Base-by-base conservation (phyloP, 345 rosid species). In the Dovyalis caffra region DNA sequence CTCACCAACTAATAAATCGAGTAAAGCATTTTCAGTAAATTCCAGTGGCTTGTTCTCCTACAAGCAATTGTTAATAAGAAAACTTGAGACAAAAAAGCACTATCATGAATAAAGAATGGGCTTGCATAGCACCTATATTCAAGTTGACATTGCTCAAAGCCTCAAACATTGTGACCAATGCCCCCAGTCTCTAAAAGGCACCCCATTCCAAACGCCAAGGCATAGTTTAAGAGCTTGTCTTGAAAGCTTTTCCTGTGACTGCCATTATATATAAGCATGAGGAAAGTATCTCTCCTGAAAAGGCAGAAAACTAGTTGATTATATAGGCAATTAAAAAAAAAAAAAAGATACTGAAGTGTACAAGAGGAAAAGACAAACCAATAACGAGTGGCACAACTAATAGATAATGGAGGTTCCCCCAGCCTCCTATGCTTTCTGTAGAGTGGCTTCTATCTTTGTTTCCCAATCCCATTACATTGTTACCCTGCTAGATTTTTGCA, bases 401-500 rank as follows among this genome's bases (percentile, higher is more conserved):
- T 38, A 45, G 15, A 34, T 60, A 71, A 47, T 33, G 43, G 37
- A 51, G 45, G 61, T 23, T 62, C 68, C 37, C 62, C 43, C 35
- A 58, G 23, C 43, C 43, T 73, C 60, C 4, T 38, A 66, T 31
- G 34, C 35, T 33, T 68, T 74, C 26, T 32, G 35, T 23, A 70
- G 14, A 70, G 60, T 21, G 65, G n/a, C 23, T 12, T 64, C 64
- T 3, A 26, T 38, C 32, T 33, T 63, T 21, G 3, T 15, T 20
- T 29, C 45, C 37, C 64, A 64, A 10, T 25, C 69, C 53, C 23
- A 20, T 62, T 7, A 31, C 12, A 9, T 37, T 56, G 65, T 56
- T 37, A 63, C 40, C 66, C 66, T 18, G 47, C 49, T 31, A 69
- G 26, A 38, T 72, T 72, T 70, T 73, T 60, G 72, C 76, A 64